phyloP scores from a whole-genome alignment of 1,284 basidiomycete genomes.

The Naganishia albida region DNA sequence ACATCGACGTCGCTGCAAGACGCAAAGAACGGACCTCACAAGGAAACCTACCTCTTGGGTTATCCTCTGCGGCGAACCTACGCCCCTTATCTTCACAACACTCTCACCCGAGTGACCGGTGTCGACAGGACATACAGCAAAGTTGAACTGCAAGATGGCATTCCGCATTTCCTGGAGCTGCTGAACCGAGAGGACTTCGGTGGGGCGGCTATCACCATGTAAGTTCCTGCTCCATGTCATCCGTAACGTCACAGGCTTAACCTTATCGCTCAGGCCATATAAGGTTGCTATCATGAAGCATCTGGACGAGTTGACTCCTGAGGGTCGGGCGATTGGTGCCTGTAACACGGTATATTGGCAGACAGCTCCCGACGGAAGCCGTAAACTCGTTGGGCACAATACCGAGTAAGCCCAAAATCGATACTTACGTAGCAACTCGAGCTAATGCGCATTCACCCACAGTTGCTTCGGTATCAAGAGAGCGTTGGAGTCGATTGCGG shows the following conservation, averaged over 20 bases:
- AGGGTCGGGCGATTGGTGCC: conserved; percentile 75
- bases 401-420: conserved; percentile 68
- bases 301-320: conserved; percentile 70
- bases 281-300: conserved; percentile 78
- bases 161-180: conserved; percentile 58
- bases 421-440: not conserved
- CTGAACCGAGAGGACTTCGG: conserved; percentile 24
- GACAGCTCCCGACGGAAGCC: conserved; percentile 54
- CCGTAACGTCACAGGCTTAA: conserved; percentile 79
- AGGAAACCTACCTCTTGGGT: conserved; percentile 78
- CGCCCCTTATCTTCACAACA: conserved; percentile 87
- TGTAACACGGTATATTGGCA: conserved; percentile 79
- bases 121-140: conserved; percentile 72
- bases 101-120: conserved; percentile 72
- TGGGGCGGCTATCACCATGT: conserved; percentile 30
- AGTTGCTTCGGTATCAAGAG: conserved; percentile 21
- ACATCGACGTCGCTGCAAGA: conserved; percentile 17
- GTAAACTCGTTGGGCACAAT: conserved; percentile 75
- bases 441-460: not conserved
- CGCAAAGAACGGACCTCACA: conserved; percentile 36
- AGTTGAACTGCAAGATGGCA: conserved; percentile 68
- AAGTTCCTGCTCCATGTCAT: conserved; percentile 55
- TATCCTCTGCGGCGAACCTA: conserved; percentile 80
- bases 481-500: conserved; percentile 10
- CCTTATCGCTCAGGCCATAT: conserved; percentile 68